Evolutionary conservation across 75 land plant species (phyloP).

Genomic region (Isoetes taiwanensis): DNA sequence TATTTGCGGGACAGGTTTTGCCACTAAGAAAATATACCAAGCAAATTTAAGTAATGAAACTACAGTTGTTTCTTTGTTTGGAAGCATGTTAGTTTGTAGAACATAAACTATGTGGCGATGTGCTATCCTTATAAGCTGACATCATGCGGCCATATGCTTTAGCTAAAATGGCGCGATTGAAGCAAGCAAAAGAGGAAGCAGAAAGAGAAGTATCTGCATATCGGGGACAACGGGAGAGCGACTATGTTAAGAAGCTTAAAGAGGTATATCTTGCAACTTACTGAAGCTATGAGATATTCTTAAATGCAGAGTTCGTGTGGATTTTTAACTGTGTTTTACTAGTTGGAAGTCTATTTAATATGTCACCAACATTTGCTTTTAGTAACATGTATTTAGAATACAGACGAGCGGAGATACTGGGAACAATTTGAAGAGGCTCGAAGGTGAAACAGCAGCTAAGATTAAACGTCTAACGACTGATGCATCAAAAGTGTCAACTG

Average conservation of each 20-base stretch:
- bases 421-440: constrained; percentile 65
- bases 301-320: too few relatives aligned
- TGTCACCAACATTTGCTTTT: too few relatives aligned
- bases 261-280: too few relatives aligned
- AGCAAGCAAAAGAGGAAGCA: constrained; percentile 91
- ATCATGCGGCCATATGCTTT: neutral
- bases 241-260: constrained; percentile 50
- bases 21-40: neutral
- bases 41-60: neutral
- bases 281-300: too few relatives aligned
- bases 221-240: constrained; percentile 65
- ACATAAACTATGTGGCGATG: too few relatives aligned
- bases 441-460: constrained; percentile 56
- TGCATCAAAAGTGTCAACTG: constrained; percentile 46
- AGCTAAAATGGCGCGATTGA: constrained; percentile 71
- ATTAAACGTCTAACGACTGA: constrained; percentile 42
- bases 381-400: too few relatives aligned
- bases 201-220: constrained; percentile 71
- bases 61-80: neutral
- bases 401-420: constrained; percentile 84
- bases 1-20: neutral
- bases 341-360: too few relatives aligned
- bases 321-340: too few relatives aligned
- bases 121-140: neutral
- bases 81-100: too few relatives aligned